Evolutionary conservation across 2,329 filamentous ascomycete species (phyloP), one percentile per base, ranked within the genome.

Genomic region (Emmonsia crescens): DNA sequence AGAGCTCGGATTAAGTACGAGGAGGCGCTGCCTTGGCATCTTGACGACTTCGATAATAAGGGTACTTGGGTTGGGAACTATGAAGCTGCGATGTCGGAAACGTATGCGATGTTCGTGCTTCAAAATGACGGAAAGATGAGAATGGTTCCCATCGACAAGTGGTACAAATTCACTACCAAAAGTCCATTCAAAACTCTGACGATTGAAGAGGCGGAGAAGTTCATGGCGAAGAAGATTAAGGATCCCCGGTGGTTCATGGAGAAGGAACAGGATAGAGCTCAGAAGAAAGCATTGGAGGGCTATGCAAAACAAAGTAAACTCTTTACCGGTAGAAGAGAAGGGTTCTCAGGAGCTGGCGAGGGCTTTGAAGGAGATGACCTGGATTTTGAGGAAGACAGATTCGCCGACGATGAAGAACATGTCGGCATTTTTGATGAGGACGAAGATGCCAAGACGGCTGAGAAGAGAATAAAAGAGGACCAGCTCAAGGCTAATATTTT

Each of bases 41-140:
- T 99, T 42, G 94, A 99, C 72, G 94, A 99, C 73, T 95, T 92
- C 48, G 93, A 99, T 70, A 91, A 91, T 66, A 96, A 93, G 74
- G 93, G 96, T 68, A 89, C 89, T 2, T 97, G 92, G 91, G 87
- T 94, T 40, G 94, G 92, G 52, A 89, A 87, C 61, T 96, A 97
- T 68, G 89, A 97, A 69, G 88, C 89, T 31, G 89, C 91, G 21
- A 82, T 97, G 44, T 96, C 93, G 0, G 87, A 93, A 68, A 81
- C 79, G 1, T 86, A 89, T 59, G 89, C 91, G 58, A 87, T 95
- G 66, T 87, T 95, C 60, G 83, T 93, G 46, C 82, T 90, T 51
- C 87, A 91, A 40, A 83, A 85, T 44, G 82, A 85, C 10, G 80
- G 81, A 1, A 85, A 82, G 57, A 94, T 96, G 72, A 86, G 87